A percentile compares a stretch with the other conserved stretches of the same genome.
Evolutionary conservation across 2,329 filamentous ascomycete genomes (phyloP).

Genomic region (Aspergillus sp.): DNA sequence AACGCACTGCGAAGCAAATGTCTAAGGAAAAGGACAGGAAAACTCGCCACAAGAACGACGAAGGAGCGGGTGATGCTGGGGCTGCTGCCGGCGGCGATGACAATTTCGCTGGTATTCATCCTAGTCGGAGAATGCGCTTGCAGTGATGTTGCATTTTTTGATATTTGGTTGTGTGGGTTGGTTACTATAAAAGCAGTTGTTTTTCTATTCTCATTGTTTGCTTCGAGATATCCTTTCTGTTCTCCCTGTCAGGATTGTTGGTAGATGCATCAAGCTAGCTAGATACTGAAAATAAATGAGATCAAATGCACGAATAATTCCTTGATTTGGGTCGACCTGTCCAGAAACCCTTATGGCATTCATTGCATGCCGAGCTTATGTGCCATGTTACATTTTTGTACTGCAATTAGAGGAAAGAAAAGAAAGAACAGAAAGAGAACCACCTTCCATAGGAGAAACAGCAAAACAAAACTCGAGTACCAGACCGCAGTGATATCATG

Average conservation of each 20-base stretch:
- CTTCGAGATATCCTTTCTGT: constrained; percentile 5
- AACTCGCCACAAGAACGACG: constrained; percentile 8
- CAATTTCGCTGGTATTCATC: constrained; percentile 35
- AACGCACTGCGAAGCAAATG: constrained; percentile 45
- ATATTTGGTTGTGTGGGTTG: constrained; percentile 3
- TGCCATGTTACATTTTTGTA: constrained; percentile 22
- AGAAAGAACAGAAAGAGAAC: constrained; percentile 5
- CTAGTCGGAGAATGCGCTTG: constrained; percentile 37
- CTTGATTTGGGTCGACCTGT: not conserved
- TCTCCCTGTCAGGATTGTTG: not conserved
- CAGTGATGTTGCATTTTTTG: constrained; percentile 7
- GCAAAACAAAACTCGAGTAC: constrained; percentile 3
- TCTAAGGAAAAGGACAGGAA: constrained; percentile 38
- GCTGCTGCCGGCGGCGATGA: constrained; percentile 12
- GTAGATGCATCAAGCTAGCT: constrained; percentile 2
- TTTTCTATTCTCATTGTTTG: not conserved
- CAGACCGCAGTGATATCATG: constrained; percentile 2
- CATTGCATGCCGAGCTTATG: constrained; percentile 16
- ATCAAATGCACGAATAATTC: not conserved
- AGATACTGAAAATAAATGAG: not conserved
- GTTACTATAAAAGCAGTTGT: not conserved
- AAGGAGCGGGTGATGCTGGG: constrained; percentile 16
- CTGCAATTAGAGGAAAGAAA: constrained; percentile 13
- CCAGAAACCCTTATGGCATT: constrained; percentile 7
- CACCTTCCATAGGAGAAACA: constrained; percentile 4